These are phyloP conservation scores for Jatropha podagrica DNA, from an alignment of 441 rosid species.

Conservation along the genomic window DNA sequence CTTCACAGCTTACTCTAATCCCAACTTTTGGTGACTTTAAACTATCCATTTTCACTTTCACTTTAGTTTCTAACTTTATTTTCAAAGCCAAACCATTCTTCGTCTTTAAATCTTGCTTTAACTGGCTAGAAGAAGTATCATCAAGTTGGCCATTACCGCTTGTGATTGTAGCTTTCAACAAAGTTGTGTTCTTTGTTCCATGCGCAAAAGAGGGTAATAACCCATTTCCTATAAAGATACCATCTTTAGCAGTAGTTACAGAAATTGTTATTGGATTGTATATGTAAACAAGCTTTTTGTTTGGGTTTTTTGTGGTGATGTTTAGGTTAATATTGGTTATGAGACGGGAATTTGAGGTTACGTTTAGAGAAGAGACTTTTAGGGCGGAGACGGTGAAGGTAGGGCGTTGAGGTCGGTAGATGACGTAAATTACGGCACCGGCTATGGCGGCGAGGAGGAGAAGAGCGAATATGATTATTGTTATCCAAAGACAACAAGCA, in stretches of 20 bases:
- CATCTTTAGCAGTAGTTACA: conserved; percentile 37
- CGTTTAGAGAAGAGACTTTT: conserved; percentile 54
- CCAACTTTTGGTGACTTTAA: conserved; percentile 56
- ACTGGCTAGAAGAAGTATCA: conserved; percentile 37
- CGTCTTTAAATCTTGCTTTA: conserved; percentile 51
- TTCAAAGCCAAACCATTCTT: conserved; percentile 51
- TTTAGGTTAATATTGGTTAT: conserved; percentile 56
- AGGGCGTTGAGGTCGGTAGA: conserved; percentile 90
- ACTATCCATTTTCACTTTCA: conserved; percentile 62
- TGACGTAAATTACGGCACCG: conserved; percentile 49
- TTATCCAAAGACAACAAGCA: conserved; percentile 59
- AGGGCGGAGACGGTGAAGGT: conserved; percentile 61
- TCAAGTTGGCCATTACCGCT: conserved; percentile 42
- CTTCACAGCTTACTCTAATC: conserved; percentile 61
- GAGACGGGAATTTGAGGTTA: conserved; percentile 53
- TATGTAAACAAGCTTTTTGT: conserved; percentile 60
- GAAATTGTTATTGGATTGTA: conserved; percentile 51
- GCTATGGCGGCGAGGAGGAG: conserved; percentile 53
- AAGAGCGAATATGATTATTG: conserved; percentile 44
- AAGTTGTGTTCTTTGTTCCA: conserved; percentile 68
- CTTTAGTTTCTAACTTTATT: conserved; percentile 56
- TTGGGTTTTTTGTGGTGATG: conserved; percentile 72
- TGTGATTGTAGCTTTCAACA: conserved; percentile 41
- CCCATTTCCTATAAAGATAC: conserved; percentile 51
- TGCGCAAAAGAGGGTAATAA: conserved; percentile 51